Conservation (phyloP, 495 filamentous ascomycete species). For the Tuber borchii region DNA sequence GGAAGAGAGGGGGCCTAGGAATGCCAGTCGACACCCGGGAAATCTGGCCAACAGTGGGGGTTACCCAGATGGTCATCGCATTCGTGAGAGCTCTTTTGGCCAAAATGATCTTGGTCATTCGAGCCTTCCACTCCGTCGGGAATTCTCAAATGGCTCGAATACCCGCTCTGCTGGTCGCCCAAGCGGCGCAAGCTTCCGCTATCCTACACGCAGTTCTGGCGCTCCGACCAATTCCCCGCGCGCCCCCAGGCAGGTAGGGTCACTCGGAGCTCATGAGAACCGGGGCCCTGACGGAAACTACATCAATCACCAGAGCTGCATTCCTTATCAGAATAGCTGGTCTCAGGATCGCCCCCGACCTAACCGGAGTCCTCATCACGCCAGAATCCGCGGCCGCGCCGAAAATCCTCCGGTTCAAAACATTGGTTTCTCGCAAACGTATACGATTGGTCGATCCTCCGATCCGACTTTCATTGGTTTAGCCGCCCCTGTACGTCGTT, state of each 20-base stretch:
- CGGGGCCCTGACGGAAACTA: not conserved
- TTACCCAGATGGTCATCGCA: not conserved
- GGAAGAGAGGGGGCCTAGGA: not conserved
- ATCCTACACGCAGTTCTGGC: not conserved
- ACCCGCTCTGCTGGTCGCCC: not conserved
- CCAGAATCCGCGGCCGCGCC: not conserved
- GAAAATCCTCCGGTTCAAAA: not conserved
- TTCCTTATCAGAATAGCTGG: not conserved
- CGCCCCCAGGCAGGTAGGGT: not conserved
- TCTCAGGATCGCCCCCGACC: not conserved
- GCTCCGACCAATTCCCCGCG: not conserved
- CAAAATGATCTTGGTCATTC: no score
- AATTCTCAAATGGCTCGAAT: not conserved
- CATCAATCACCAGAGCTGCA: not conserved
- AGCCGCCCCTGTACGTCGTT: not conserved
- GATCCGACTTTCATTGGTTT: not conserved
- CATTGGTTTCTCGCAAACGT: rapidly evolving
- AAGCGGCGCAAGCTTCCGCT: not conserved
- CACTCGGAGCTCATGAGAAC: not conserved
- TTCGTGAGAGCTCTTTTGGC: not conserved
- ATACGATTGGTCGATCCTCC: not conserved
- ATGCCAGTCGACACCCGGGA: not conserved
- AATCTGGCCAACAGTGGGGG: not conserved
- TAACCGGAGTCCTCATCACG: not conserved
- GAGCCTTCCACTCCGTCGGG: not conserved